Evolutionary conservation across 2,329 filamentous ascomycete species (phyloP), one percentile per base, ranked within the genome.

Genomic region (Zymoseptoria ardabiliae): DNA sequence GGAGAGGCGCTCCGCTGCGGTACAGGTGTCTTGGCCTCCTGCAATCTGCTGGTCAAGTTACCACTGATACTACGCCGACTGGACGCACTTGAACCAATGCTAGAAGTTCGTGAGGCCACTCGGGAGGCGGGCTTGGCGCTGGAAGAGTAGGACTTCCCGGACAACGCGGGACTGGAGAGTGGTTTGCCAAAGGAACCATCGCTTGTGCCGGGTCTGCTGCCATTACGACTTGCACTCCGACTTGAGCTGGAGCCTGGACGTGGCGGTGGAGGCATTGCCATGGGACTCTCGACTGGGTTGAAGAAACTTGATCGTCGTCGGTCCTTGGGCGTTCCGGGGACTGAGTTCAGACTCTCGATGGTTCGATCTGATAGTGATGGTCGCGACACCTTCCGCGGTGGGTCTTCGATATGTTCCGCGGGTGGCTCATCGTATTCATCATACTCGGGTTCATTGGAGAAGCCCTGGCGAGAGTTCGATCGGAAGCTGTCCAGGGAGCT

Each of bases 361-460:
- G 92, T 95, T 59, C 93, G 81, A 67, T 97, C 92, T 0, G 88
- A 85, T 3, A 97, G 78, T 0, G 90, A 92, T 13, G 77, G 77
- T 11, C 78, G 70, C 6, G 72, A 70, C 4, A 75, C 68, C 64
- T 55, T 82, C 79, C 58, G 65, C 59, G 19, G 25, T 49, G 30
- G 35, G 49, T 60, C 59, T n/a, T 66, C 58, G 35, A 53, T 57
- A 41, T 59, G 53, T 51, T 64, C 63, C 23, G 62, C 54, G 25
- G 56, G 58, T 23, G 65, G 58, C 19, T 65, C 58, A 55, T 65
- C 66, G 8, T 62, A 62, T 25, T 60, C 59, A 28, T 64, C 65
- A 50, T 69, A 66, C 8, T 61, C 61, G 25, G 60, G 59, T 30
- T 64, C 65, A 48, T 70, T 66, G 19, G 66, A 64, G 57, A 70